Evolutionary conservation across 1,139 yeast genomes (phyloP).

Genomic region (Hemisphaericaspora xylofermentans): DNA sequence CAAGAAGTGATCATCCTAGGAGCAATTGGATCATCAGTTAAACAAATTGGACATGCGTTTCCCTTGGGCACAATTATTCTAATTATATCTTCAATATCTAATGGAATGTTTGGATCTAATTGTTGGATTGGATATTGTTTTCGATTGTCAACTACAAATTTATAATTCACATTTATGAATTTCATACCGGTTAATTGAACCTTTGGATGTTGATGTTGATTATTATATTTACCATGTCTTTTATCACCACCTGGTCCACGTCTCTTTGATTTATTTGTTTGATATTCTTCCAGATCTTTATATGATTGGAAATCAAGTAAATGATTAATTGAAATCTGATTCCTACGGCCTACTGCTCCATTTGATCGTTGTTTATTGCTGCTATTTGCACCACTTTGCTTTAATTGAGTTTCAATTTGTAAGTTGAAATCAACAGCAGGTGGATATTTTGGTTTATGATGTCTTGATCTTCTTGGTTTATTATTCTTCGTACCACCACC

Average conservation of each 20-base stretch:
- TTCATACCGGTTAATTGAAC: slow-evolving; percentile 63
- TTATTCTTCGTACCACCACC: no score
- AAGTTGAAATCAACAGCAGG: slow-evolving; percentile 2
- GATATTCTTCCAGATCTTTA: slow-evolving; percentile 49
- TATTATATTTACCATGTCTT: slow-evolving; percentile 13
- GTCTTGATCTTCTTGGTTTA: slow-evolving; percentile 1
- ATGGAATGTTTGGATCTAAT: slow-evolving; percentile 72
- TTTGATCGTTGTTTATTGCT: slow-evolving; percentile 12
- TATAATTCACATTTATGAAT: slow-evolving; percentile 81
- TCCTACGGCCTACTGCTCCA: slow-evolving; percentile 38
- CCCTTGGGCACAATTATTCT: slow-evolving; percentile 75
- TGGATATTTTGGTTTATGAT: slow-evolving; percentile 5
- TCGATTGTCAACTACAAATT: slow-evolving; percentile 70
- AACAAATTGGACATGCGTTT: slow-evolving; percentile 87
- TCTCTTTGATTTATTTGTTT: slow-evolving; percentile 17
- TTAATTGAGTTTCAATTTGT: slow-evolving; percentile 15
- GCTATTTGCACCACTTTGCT: slow-evolving; percentile 16
- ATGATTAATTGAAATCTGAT: slow-evolving; percentile 63
- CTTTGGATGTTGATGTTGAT: slow-evolving; percentile 14
- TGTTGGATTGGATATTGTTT: slow-evolving; percentile 57
- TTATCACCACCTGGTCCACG: slow-evolving; percentile 19
- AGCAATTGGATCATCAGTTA: slow-evolving; percentile 79
- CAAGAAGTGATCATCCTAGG: slow-evolving; percentile 90
- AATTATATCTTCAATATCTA: slow-evolving; percentile 60
- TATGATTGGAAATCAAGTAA: slow-evolving; percentile 60